Evolutionary conservation across 2,329 filamentous ascomycete species (phyloP).

Genomic region (Nigrograna mackinnonii): DNA sequence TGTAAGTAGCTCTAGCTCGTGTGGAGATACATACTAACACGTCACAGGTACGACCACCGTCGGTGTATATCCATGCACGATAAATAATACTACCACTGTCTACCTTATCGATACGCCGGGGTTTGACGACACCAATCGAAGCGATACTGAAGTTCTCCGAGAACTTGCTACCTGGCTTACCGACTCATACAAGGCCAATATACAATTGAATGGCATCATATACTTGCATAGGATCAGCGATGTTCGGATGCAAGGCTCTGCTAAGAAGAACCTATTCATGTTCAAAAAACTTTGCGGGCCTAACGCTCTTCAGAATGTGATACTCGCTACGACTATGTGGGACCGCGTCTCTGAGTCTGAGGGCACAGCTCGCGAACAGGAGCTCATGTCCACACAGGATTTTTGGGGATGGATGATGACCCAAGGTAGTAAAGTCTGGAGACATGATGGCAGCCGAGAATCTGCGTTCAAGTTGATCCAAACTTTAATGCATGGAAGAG

Average conservation of each 20-base stretch:
- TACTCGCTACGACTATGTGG: constrained; percentile 50
- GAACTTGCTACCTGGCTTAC: constrained; percentile 46
- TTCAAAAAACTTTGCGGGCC: constrained; percentile 50
- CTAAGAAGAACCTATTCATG: constrained; percentile 45
- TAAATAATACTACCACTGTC: too few relatives aligned
- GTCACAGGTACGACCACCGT: too few relatives aligned
- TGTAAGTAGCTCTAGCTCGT: too few relatives aligned
- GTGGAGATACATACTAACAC: too few relatives aligned
- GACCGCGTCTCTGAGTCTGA: too few relatives aligned
- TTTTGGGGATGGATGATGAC: too few relatives aligned
- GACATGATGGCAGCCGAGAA: background rate
- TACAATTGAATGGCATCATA: constrained; percentile 48
- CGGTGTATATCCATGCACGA: too few relatives aligned
- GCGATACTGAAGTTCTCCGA: constrained; percentile 47
- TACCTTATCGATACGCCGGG: constrained; percentile 51
- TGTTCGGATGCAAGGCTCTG: constrained; percentile 44
- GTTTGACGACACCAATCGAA: constrained; percentile 48
- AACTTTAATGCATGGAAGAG: too few relatives aligned
- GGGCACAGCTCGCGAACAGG: too few relatives aligned
- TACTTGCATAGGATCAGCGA: constrained; percentile 52
- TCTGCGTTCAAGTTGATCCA: too few relatives aligned
- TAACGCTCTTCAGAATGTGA: constrained; percentile 42
- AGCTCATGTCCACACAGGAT: too few relatives aligned
- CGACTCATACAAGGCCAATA: constrained; percentile 27
- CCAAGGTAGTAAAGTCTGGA: too few relatives aligned